Percentiles rank a stretch among this genome's conserved stretches.
Conservation (phyloP, 2,329 filamentous ascomycete species). For the Diplodia corticola region DNA sequence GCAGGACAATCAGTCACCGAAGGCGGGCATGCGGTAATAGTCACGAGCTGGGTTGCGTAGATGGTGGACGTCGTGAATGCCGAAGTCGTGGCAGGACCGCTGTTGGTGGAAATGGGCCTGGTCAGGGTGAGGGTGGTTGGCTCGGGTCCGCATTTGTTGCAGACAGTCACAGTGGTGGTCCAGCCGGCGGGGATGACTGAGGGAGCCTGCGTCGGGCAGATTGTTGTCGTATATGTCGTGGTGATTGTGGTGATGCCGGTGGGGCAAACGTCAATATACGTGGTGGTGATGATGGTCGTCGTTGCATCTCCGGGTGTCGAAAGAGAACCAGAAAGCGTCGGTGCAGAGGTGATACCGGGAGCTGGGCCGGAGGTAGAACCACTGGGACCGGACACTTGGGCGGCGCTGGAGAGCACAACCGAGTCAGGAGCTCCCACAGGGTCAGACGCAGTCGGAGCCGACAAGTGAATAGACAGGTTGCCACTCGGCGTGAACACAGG, state of each 20-base stretch:
- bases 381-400: not conserved
- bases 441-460: not conserved
- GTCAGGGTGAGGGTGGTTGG: slow-evolving; percentile 34
- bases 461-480: not conserved
- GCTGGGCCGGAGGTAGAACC: not conserved
- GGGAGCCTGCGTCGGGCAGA: slow-evolving; percentile 23
- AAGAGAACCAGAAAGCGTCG: not conserved
- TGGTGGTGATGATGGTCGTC: slow-evolving; percentile 30
- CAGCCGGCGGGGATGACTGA: slow-evolving; percentile 29
- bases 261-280: slow-evolving; percentile 37
- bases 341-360: not conserved
- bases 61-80: not conserved
- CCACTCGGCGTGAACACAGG: not conserved
- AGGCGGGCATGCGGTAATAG: slow-evolving; percentile 8
- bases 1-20: slow-evolving; percentile 27
- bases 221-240: slow-evolving; percentile 31
- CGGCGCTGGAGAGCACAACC: not conserved
- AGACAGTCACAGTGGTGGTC: slow-evolving; percentile 34
- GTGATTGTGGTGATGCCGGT: slow-evolving; percentile 37
- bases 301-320: not conserved
- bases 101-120: not conserved
- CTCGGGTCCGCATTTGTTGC: slow-evolving; percentile 30
- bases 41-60: slow-evolving; percentile 17
- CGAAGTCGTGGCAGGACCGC: not conserved
- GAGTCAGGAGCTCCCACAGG: not conserved